These are phyloP conservation scores for Allantophomopsis cytisporea DNA, from an alignment of 2,329 filamentous ascomycete genomes.

Conservation along the genomic window DNA sequence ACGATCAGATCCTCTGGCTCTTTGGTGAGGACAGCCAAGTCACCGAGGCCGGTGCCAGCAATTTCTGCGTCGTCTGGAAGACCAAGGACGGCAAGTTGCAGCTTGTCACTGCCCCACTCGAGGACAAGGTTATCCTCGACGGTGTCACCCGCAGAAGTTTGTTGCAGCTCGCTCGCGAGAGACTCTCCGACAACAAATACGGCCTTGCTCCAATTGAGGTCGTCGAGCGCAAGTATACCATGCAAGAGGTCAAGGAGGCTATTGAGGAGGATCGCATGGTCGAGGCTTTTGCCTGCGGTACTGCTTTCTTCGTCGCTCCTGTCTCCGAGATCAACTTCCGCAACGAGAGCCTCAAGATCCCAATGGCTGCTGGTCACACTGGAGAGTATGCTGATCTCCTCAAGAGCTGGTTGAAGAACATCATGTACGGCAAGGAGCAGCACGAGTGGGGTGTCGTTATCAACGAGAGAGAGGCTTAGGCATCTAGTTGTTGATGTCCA, in stretches of 20 bases:
- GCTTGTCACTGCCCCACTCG: slow-evolving; percentile 73
- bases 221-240: slow-evolving; percentile 71
- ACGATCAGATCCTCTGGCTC: slow-evolving; percentile 83
- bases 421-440: slow-evolving; percentile 59
- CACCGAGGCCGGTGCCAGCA: slow-evolving; percentile 83
- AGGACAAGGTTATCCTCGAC: slow-evolving; percentile 72
- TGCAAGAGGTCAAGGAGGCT: slow-evolving; percentile 63
- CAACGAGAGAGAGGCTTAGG: slow-evolving; percentile 33
- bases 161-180: slow-evolving; percentile 55
- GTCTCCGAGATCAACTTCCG: slow-evolving; percentile 56
- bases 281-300: slow-evolving; percentile 78
- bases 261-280: slow-evolving; percentile 61
- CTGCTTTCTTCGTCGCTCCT: slow-evolving; percentile 64
- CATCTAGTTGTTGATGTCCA: too few relatives aligned
- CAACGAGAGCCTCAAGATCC: slow-evolving; percentile 45
- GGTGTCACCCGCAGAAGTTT: slow-evolving; percentile 74
- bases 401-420: slow-evolving; percentile 54
- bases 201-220: slow-evolving; percentile 41
- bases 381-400: slow-evolving; percentile 42
- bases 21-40: slow-evolving; percentile 66
- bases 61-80: slow-evolving; percentile 80
- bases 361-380: slow-evolving; percentile 37
- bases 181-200: slow-evolving; percentile 30
- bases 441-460: slow-evolving; percentile 60
- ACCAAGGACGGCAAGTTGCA: slow-evolving; percentile 48